Conservation (phyloP, 805 yeast genomes). For the Danielia reshetovae region DNA sequence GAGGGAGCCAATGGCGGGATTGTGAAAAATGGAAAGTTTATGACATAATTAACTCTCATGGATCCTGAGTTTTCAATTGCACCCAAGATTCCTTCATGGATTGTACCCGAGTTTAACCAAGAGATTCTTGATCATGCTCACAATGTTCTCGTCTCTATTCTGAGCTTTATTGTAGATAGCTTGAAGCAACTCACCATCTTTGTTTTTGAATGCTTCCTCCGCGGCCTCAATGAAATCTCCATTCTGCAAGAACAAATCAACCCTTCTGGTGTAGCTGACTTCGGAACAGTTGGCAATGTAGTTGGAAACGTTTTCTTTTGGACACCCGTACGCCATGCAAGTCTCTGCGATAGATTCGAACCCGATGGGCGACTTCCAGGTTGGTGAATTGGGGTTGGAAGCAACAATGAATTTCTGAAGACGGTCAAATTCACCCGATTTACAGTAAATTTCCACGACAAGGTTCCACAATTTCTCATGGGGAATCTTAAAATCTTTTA, state of each 20-base stretch:
- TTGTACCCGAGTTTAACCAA: constrained; percentile 3
- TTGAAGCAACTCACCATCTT: constrained; percentile 25
- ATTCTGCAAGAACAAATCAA: constrained; percentile 49
- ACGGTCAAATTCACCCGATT: constrained; percentile 50
- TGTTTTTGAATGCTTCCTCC: constrained; percentile 43
- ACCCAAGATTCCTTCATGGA: not conserved
- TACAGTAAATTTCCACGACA: constrained; percentile 46
- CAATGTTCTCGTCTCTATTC: constrained; percentile 7
- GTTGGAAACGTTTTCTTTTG: constrained; percentile 53
- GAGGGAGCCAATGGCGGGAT: constrained; percentile 53
- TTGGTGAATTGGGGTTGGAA: constrained; percentile 17
- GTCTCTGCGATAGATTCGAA: constrained; percentile 59
- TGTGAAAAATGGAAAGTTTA: constrained; percentile 15
- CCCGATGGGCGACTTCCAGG: constrained; percentile 63
- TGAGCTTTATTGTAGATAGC: constrained; percentile 2
- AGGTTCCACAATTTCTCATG: constrained; percentile 56
- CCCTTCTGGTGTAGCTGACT: constrained; percentile 42
- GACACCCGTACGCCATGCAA: constrained; percentile 47
- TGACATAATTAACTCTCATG: not conserved
- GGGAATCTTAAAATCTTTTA: constrained; percentile 51
- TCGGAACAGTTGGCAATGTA: constrained; percentile 54
- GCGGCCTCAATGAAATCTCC: constrained; percentile 50
- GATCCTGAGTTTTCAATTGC: too few species aligned
- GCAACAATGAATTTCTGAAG: constrained; percentile 35
- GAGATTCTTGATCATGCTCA: constrained; percentile 9